Evolutionary conservation across 352 stramenopile species (phyloP).

Genomic region (Phytopythium vexans): DNA sequence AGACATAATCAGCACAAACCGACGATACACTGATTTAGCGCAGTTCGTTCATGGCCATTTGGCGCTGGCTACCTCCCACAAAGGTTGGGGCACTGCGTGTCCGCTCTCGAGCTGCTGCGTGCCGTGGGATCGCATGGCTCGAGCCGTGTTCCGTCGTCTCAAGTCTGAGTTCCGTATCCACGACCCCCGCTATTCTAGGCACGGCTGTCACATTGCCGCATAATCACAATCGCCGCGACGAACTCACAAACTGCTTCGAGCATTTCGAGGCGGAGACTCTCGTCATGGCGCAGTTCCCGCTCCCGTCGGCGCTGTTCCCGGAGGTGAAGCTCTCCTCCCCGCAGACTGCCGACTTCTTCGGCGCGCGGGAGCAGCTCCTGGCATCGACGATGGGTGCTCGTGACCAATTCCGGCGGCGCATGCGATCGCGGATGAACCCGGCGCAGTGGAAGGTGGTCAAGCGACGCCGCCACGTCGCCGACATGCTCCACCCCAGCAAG

Average conservation of each 20-base stretch:
- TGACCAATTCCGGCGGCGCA: slow-evolving; percentile 13
- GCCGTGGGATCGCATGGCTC: no score
- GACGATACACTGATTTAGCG: no score
- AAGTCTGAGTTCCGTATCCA: no score
- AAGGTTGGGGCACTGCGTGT: no score
- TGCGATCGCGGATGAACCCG: slow-evolving; percentile 20
- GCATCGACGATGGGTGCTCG: slow-evolving; percentile 22
- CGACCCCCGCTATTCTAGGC: no score
- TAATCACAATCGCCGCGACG: slow-evolving; percentile 4
- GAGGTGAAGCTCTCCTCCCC: slow-evolving; percentile 29
- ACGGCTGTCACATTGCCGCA: no score
- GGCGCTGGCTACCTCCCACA: no score
- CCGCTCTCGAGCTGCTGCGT: no score
- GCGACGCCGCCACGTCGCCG: slow-evolving; percentile 3
- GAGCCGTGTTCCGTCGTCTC: no score
- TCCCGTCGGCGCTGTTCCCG: slow-evolving; percentile 31
- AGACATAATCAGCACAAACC: no score
- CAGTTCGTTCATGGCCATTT: no score
- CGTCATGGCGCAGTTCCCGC: slow-evolving; percentile 14
- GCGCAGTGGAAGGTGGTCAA: slow-evolving; percentile 21
- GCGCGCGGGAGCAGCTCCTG: slow-evolving; percentile 23
- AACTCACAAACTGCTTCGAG: slow-evolving; percentile 18
- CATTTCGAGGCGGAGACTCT: neutral
- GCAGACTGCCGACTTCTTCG: slow-evolving; percentile 28
- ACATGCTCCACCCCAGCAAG: slow-evolving; percentile 19